Percentiles rank a stretch among this genome's conserved stretches.
These are phyloP conservation scores for Physcia stellaris DNA, from an alignment of 495 filamentous ascomycete species.

Conservation along the genomic window DNA sequence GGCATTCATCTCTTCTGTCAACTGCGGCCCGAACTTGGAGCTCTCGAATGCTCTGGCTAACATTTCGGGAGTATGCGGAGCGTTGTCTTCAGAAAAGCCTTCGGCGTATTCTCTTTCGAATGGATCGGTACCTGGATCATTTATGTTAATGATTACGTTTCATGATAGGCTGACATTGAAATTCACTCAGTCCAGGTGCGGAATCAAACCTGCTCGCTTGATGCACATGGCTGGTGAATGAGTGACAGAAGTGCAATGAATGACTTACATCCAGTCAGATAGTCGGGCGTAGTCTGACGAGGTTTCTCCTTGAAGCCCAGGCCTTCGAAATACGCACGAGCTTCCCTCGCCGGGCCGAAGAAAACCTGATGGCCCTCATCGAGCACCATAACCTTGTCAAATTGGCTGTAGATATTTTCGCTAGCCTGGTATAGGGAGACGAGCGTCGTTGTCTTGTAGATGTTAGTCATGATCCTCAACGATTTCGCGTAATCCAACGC, in stretches of 20 bases:
- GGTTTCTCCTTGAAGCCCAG: slow-evolving; percentile 55
- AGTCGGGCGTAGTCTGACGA: slow-evolving; percentile 57
- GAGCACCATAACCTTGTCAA: slow-evolving; percentile 65
- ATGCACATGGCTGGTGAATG: too few relatives aligned
- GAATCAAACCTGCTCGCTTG: too few relatives aligned
- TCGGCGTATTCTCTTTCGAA: slow-evolving; percentile 50
- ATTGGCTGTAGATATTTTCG: slow-evolving; percentile 68
- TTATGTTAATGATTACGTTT: too few relatives aligned
- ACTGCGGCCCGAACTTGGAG: too few relatives aligned
- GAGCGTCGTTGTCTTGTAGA: slow-evolving; percentile 66
- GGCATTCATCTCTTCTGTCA: too few relatives aligned
- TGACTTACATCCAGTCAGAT: too few relatives aligned
- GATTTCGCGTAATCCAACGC: slow-evolving; percentile 70
- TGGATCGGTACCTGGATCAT: slow-evolving; percentile 61
- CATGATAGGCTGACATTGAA: too few relatives aligned
- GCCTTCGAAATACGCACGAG: slow-evolving; percentile 53
- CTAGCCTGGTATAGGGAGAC: slow-evolving; percentile 78
- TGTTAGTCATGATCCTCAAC: slow-evolving; percentile 69
- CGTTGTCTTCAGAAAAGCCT: slow-evolving; percentile 48
- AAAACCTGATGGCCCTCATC: slow-evolving; percentile 53
- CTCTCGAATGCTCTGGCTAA: slow-evolving; percentile 43
- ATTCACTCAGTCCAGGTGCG: too few relatives aligned
- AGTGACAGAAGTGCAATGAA: too few relatives aligned
- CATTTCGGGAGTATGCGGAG: slow-evolving; percentile 48
- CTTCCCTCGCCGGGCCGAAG: slow-evolving; percentile 46